These are phyloP conservation scores for Pythium apleroticum DNA, from an alignment of 352 stramenopile genomes.

Conservation along the genomic window DNA sequence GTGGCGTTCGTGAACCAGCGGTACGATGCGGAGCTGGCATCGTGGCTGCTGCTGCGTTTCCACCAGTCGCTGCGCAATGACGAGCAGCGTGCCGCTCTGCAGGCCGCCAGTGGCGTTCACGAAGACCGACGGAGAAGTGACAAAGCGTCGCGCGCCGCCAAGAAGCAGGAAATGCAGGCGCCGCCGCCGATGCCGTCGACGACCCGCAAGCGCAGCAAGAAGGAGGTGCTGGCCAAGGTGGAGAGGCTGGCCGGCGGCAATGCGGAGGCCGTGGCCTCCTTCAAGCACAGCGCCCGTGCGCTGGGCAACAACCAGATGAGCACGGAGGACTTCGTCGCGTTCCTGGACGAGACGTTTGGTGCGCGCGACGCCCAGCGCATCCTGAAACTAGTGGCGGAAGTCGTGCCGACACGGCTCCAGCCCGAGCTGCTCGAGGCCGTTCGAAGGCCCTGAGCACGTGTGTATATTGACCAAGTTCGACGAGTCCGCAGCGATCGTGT, in stretches of 20 bases:
- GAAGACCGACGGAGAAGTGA: constrained; percentile 20
- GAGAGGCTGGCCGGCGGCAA: constrained; percentile 53
- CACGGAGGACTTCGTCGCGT: constrained; percentile 55
- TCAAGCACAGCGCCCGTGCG: constrained; percentile 68
- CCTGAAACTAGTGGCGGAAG: constrained; percentile 61
- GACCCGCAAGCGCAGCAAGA: constrained; percentile 58
- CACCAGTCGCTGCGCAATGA: constrained; percentile 50
- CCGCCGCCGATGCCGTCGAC: neutral
- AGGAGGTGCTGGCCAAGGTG: constrained; percentile 68
- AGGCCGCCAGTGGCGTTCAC: constrained; percentile 28
- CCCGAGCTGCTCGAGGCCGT: constrained; percentile 56
- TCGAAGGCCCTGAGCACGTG: constrained; percentile 12
- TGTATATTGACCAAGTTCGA: neutral
- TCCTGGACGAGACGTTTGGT: constrained; percentile 59
- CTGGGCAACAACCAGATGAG: constrained; percentile 75
- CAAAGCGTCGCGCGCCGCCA: neutral
- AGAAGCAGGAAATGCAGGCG: constrained; percentile 1
- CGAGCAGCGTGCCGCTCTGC: constrained; percentile 53
- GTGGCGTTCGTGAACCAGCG: constrained; percentile 52
- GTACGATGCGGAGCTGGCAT: constrained; percentile 52
- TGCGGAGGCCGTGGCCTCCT: constrained; percentile 45
- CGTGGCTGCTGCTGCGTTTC: constrained; percentile 59
- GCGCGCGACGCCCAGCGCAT: constrained; percentile 55
- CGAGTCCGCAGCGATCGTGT: constrained; percentile 1
- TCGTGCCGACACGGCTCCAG: constrained; percentile 62